phyloP scores from a whole-genome alignment of 345 rosid species.

The Viola odorata region DNA sequence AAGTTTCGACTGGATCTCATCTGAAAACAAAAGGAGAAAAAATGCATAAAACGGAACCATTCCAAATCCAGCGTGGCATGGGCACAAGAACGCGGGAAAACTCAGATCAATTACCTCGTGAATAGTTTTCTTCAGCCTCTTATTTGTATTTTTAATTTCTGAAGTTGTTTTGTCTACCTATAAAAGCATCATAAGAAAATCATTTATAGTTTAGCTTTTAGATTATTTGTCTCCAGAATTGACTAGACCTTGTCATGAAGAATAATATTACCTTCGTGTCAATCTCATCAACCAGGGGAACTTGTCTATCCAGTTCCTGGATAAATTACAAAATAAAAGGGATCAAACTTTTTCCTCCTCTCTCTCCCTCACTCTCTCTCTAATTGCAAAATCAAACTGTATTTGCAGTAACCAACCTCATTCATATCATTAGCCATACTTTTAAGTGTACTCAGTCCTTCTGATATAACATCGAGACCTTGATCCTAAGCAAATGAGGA shows the following conservation, averaged over 20 bases:
- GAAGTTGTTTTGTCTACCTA: conserved; percentile 72
- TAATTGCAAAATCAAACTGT: background rate
- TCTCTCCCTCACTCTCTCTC: background rate
- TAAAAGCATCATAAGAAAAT: conserved; percentile 8
- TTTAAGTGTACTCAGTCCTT: conserved; percentile 44
- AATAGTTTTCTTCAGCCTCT: conserved; percentile 70
- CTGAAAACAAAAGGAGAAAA: conserved; percentile 31
- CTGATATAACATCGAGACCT: conserved; percentile 55
- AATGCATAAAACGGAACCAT: conserved; percentile 3
- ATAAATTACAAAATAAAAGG: conserved; percentile 6
- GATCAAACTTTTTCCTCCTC: background rate
- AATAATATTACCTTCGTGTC: conserved; percentile 53
- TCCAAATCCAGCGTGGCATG: background rate
- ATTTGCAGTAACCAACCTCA: conserved; percentile 42
- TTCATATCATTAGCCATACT: conserved; percentile 59
- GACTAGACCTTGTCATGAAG: background rate
- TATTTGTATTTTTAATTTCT: conserved; percentile 64
- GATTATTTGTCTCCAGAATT: background rate
- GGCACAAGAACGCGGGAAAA: background rate
- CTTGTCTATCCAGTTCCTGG: conserved; percentile 81
- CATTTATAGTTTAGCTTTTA: background rate
- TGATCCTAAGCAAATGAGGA: conserved; percentile 32
- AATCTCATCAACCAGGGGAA: conserved; percentile 74
- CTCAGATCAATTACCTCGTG: conserved; percentile 39
- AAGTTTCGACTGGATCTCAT: conserved; percentile 68